These are phyloP conservation scores for Clavispora vitiphila DNA, from an alignment of 805 yeast species.

Conservation along the genomic window DNA sequence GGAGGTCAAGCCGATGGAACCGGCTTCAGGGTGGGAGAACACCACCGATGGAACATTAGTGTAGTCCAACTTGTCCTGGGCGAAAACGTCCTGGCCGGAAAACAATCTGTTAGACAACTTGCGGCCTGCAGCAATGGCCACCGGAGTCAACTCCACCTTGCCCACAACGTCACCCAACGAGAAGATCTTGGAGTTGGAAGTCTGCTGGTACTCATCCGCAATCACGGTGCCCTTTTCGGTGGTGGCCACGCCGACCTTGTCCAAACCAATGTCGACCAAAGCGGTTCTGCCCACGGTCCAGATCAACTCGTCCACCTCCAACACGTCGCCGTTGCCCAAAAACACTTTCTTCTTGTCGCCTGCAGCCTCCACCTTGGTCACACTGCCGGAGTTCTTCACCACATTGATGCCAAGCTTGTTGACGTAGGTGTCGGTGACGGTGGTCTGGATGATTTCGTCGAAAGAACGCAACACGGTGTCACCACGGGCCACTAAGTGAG, in stretches of 20 bases:
- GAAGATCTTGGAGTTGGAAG: constrained; percentile 64
- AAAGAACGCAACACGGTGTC: constrained; percentile 85
- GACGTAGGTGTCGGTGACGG: constrained; percentile 75
- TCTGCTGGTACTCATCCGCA: constrained; percentile 86
- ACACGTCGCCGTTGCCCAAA: constrained; percentile 32
- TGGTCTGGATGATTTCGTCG: constrained; percentile 73
- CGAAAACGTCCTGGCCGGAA: constrained; percentile 65
- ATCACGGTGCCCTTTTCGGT: constrained; percentile 58
- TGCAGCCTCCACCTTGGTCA: constrained; percentile 30
- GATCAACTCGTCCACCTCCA: constrained; percentile 69
- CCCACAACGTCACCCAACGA: constrained; percentile 96
- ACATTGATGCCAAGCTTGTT: constrained; percentile 73
- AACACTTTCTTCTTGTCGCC: constrained; percentile 34
- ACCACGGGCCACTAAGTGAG: constrained; percentile 85
- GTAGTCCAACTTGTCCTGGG: constrained; percentile 78
- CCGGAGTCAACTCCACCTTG: constrained; percentile 91
- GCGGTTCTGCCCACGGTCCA: constrained; percentile 96
- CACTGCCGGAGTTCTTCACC: constrained; percentile 57
- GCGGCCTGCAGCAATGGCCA: constrained; percentile 98
- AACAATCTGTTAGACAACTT: constrained; percentile 86
- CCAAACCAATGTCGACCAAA: constrained; percentile 67
- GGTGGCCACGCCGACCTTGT: constrained; percentile 64
- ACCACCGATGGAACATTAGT: constrained; percentile 87
- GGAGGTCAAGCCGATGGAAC: constrained; percentile 85
- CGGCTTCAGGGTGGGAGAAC: constrained; percentile 98